Evolutionary conservation across 1,284 basidiomycete species (phyloP).

Genomic region (Ustilago trichophora): DNA sequence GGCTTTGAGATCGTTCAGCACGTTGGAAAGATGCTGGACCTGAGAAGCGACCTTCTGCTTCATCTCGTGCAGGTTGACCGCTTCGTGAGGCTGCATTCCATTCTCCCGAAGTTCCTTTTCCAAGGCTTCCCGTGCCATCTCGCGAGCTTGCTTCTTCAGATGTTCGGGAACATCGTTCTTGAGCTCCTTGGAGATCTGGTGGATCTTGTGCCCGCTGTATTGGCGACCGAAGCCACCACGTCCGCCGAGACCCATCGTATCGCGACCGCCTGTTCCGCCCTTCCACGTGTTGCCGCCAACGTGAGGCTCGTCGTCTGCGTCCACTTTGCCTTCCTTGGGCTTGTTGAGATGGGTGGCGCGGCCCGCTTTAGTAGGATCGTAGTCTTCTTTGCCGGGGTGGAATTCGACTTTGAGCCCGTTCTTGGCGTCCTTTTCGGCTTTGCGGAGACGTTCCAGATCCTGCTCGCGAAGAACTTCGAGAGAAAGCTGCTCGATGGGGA

Average conservation of each 20-base stretch:
- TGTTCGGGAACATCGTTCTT: slow-evolving; percentile 66
- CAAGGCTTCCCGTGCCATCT: slow-evolving; percentile 66
- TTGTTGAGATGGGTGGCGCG: slow-evolving; percentile 53
- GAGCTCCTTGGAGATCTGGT: slow-evolving; percentile 62
- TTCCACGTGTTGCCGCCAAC: slow-evolving; percentile 67
- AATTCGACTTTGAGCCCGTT: slow-evolving; percentile 54
- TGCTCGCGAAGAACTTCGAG: slow-evolving; percentile 52
- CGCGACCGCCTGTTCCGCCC: slow-evolving; percentile 66
- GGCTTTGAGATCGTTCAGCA: slow-evolving; percentile 65
- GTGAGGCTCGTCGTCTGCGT: slow-evolving; percentile 63
- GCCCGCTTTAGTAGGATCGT: slow-evolving; percentile 47
- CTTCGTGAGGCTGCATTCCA: slow-evolving; percentile 64
- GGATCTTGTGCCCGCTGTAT: slow-evolving; percentile 64
- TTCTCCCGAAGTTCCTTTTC: slow-evolving; percentile 64
- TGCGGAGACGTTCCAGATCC: slow-evolving; percentile 28
- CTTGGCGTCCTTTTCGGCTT: slow-evolving; percentile 24
- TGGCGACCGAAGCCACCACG: slow-evolving; percentile 62
- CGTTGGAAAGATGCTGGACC: slow-evolving; percentile 59
- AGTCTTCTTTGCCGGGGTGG: slow-evolving; percentile 43
- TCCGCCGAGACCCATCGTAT: slow-evolving; percentile 66
- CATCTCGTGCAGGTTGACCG: slow-evolving; percentile 59
- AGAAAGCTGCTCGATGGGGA: slow-evolving; percentile 55
- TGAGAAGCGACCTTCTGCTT: slow-evolving; percentile 58
- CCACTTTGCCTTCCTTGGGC: slow-evolving; percentile 66
- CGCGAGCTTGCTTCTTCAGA: slow-evolving; percentile 65